Evolutionary conservation across 805 yeast species (phyloP).

Genomic region (Ogataea pignaliae): DNA sequence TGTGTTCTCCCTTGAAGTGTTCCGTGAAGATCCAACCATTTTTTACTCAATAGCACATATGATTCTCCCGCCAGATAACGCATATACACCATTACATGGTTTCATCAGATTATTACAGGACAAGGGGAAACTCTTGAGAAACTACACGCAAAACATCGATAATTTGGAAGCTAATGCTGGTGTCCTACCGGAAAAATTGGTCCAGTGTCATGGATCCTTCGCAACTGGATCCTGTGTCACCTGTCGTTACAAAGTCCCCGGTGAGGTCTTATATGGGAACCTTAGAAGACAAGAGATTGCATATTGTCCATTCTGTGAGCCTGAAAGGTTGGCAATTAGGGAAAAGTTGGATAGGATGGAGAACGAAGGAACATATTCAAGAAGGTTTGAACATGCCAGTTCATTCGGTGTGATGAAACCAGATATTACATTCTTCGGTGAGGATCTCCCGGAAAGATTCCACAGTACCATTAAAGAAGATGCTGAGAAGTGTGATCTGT

Average conservation of each 20-base stretch:
- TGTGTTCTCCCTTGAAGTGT: constrained; percentile 72
- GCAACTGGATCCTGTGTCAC: constrained; percentile 82
- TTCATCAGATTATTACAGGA: constrained; percentile 73
- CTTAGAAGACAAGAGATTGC: constrained; percentile 61
- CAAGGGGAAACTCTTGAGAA: constrained; percentile 70
- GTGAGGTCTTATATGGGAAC: constrained; percentile 56
- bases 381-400: constrained; percentile 32
- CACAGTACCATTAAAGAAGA: constrained; percentile 60
- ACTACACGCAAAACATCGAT: constrained; percentile 90
- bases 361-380: constrained; percentile 27
- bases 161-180: constrained; percentile 83
- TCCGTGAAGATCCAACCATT: constrained; percentile 69
- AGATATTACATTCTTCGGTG: constrained; percentile 90
- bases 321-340: constrained; percentile 33
- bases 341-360: constrained; percentile 28
- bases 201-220: constrained; percentile 92
- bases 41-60: constrained; percentile 85
- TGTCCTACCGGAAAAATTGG: constrained; percentile 55
- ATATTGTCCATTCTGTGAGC: constrained; percentile 62
- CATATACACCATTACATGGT: constrained; percentile 74
- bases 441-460: constrained; percentile 66
- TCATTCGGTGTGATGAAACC: constrained; percentile 85
- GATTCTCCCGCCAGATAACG: constrained; percentile 68
- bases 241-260: constrained; percentile 63
- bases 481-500: constrained; percentile 63